A percentile compares a stretch with the other conserved stretches of the same genome.
Conservation (phyloP, 306 rosid species). For the Quercus mongolica region DNA sequence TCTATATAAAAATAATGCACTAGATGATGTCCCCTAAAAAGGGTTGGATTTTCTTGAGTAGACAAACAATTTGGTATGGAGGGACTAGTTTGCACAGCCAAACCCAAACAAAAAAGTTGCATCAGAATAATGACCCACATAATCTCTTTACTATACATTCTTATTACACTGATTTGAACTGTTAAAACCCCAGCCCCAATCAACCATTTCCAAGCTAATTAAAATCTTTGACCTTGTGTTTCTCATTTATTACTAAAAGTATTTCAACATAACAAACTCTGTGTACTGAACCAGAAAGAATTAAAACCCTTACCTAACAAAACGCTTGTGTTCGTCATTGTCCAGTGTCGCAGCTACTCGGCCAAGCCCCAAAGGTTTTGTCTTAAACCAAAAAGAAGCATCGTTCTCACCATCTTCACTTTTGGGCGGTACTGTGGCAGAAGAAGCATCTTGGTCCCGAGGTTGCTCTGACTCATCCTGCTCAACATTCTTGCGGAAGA, state of each 20-base stretch:
- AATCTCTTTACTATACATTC: neutral
- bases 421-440: slow-evolving; percentile 16
- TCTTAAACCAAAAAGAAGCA: slow-evolving; percentile 40
- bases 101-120: neutral
- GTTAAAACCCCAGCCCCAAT: neutral
- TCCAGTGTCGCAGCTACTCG: slow-evolving; percentile 52
- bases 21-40: no score
- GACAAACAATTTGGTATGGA: no score
- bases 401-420: slow-evolving; percentile 45
- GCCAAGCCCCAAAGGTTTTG: slow-evolving; percentile 54
- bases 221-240: neutral
- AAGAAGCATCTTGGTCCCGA: slow-evolving; percentile 20
- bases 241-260: neutral
- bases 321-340: slow-evolving; percentile 65
- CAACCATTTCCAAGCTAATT: neutral
- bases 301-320: slow-evolving; percentile 55
- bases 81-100: neutral
- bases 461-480: slow-evolving; percentile 45
- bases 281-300: neutral
- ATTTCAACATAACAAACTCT: neutral
- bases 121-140: neutral
- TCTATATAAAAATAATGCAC: no score
- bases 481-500: slow-evolving; percentile 66
- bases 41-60: no score
- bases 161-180: neutral